A percentile compares a stretch with the other conserved stretches of the same genome.
These are phyloP conservation scores for Xanthoconium purpureum DNA, from an alignment of 768 basidiomycete genomes.

Conservation along the genomic window DNA sequence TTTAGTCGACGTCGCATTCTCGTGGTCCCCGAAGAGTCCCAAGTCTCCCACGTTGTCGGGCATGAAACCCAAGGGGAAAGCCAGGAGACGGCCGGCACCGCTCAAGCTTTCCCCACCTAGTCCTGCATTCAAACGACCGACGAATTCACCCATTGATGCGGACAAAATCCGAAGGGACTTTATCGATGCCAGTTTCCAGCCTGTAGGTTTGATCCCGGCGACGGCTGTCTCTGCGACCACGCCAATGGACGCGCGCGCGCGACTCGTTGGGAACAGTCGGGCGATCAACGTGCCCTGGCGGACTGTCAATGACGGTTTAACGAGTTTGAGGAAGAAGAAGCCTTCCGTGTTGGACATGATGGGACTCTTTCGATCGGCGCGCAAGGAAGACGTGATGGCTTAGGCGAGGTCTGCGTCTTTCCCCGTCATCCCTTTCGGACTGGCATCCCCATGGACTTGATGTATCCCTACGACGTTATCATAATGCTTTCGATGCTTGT, in stretches of 20 bases:
- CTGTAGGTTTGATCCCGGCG: slow-evolving; percentile 8
- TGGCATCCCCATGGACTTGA: neutral
- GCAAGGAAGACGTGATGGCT: slow-evolving; percentile 15
- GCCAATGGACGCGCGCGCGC: neutral
- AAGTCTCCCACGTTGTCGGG: slow-evolving; percentile 9
- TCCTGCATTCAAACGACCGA: slow-evolving; percentile 31
- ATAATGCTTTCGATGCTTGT: neutral
- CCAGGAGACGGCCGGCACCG: slow-evolving; percentile 42
- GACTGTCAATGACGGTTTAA: slow-evolving; percentile 5
- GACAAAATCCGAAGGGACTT: slow-evolving; percentile 40
- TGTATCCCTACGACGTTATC: too few species aligned
- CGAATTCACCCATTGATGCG: slow-evolving; percentile 36
- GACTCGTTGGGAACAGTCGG: neutral
- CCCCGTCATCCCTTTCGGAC: neutral
- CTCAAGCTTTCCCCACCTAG: slow-evolving; percentile 37
- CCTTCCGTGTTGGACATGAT: slow-evolving; percentile 27
- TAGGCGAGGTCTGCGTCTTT: neutral
- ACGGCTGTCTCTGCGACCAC: neutral
- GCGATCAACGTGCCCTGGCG: slow-evolving; percentile 6
- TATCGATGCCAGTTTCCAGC: slow-evolving; percentile 44
- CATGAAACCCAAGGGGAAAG: slow-evolving; percentile 25
- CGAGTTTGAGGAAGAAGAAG: slow-evolving; percentile 20
- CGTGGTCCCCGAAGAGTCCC: slow-evolving; percentile 16
- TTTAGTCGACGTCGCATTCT: slow-evolving; percentile 33
- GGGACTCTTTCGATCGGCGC: slow-evolving; percentile 30